These are phyloP conservation scores for Rhytidiadelphus loreus DNA, from an alignment of 225 moss, liverwort and hornwort genomes.

Conservation along the genomic window DNA sequence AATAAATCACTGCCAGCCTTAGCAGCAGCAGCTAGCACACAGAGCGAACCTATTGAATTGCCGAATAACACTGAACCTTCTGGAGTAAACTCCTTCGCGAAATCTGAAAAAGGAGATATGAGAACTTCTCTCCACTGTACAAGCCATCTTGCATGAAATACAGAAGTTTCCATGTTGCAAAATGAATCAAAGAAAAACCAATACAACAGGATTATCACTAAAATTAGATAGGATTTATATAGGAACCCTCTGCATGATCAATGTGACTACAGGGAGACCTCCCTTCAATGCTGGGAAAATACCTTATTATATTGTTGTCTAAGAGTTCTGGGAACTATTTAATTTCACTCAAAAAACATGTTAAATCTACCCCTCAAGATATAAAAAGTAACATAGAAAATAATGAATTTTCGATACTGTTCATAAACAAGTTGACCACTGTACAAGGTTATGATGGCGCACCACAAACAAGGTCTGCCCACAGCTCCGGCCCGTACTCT, in stretches of 20 bases:
- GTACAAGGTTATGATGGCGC: neutral
- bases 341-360: neutral
- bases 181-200: neutral
- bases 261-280: neutral
- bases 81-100: conserved; percentile 56
- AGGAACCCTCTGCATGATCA: neutral
- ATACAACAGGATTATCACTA: neutral
- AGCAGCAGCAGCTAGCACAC: conserved; percentile 79
- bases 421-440: neutral
- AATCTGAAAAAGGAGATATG: conserved; percentile 36
- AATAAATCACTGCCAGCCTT: conserved; percentile 57
- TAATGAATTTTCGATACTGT: neutral
- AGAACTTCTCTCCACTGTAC: neutral
- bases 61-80: conserved; percentile 85
- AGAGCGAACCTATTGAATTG: conserved; percentile 94
- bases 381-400: neutral
- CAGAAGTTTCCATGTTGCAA: neutral
- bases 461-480: conserved; percentile 92
- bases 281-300: neutral
- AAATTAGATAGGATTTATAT: neutral
- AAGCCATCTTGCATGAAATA: neutral
- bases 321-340: neutral
- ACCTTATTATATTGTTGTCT: neutral
- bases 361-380: neutral
- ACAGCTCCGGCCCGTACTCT: conserved; percentile 84